Evolutionary conservation across 2,329 filamentous ascomycete genomes (phyloP), one percentile per base, ranked within the genome.

Genomic region (Aspergillus latus): DNA sequence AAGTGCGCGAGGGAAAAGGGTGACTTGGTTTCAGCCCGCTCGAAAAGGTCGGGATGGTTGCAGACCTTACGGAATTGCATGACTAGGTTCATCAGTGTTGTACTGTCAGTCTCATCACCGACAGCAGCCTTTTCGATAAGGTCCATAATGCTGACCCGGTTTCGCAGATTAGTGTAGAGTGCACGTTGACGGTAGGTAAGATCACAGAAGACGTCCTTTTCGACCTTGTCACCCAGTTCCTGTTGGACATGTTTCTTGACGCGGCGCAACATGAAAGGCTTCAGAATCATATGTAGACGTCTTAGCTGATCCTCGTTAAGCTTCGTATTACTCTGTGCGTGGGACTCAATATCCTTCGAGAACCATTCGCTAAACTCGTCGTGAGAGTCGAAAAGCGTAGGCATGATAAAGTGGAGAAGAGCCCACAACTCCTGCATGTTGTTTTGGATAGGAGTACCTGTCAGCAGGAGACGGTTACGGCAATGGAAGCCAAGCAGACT

Each of bases 401-500:
- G 94, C 94, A 99, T 97, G 78, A 97, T 97, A 78, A 99, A 99
- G 82, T 99, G 94, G 16, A 99, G 82, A 63, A 99, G 77, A 30
- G 94, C 94, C 94, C 94, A 99, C 57, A 99, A 77, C 76, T 99
- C 93, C 75, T 97, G 94, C 94, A 99, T 99, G 81, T 97, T 99
- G 79, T 99, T 99, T 75, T 99, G 94, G 63, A 99, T 97, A 2
- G 94, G 94, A 0, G 94, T 99, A 77, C 94, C 94, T 0, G 94
- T 99, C 16, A 99, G 83, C 44, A 99, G 80, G 46, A 99, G 84
- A 64, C 94, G 86, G 75, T 97, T 99, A 59, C 94, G 89, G 77
- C 93, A 97, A 72, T 95, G 90, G 81, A 97, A 97, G 49, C 88
- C 89, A 46, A 99, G 81, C 62, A 99, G 76, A 63, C 89, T 92